Conservation (phyloP, 176 grass and related monocot genomes). For the Olyra latifolia region DNA sequence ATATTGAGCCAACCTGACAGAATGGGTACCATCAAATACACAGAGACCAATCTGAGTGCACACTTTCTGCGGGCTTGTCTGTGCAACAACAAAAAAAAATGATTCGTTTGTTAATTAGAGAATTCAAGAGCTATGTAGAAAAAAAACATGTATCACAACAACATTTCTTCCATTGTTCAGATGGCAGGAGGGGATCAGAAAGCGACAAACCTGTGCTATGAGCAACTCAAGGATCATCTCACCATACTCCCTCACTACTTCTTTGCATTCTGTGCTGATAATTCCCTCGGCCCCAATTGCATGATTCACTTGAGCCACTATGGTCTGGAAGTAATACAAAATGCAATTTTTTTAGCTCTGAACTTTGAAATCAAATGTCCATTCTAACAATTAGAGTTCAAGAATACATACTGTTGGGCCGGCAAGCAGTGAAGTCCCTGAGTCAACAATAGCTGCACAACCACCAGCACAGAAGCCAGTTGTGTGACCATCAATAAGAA, state of each 20-base stretch:
- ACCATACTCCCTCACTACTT: slow-evolving; percentile 83
- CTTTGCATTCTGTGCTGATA: slow-evolving; percentile 82
- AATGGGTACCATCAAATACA: slow-evolving; percentile 65
- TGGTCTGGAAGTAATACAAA: slow-evolving; percentile 44
- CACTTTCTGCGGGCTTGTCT: slow-evolving; percentile 69
- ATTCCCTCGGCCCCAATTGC: slow-evolving; percentile 95
- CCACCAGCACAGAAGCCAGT: slow-evolving; percentile 79
- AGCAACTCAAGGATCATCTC: slow-evolving; percentile 80
- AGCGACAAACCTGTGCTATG: slow-evolving; percentile 57
- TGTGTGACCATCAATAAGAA: slow-evolving; percentile 56
- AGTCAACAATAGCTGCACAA: slow-evolving; percentile 90
- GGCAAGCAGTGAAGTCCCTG: slow-evolving; percentile 82
- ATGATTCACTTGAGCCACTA: slow-evolving; percentile 85
- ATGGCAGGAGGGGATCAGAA: not conserved
- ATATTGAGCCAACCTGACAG: slow-evolving; percentile 57
- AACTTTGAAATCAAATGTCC: not conserved
- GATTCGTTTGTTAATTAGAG: not conserved
- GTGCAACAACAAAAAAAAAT: slow-evolving; percentile 15
- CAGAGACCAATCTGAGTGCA: slow-evolving; percentile 77
- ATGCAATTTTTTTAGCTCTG: not conserved
- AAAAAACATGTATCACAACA: not conserved
- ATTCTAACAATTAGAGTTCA: not conserved
- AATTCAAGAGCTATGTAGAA: slow-evolving; percentile 4
- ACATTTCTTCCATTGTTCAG: not conserved
- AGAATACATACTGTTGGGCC: slow-evolving; percentile 78